Conservation (phyloP, 805 yeast genomes). For the Lipomyces starkeyi region DNA sequence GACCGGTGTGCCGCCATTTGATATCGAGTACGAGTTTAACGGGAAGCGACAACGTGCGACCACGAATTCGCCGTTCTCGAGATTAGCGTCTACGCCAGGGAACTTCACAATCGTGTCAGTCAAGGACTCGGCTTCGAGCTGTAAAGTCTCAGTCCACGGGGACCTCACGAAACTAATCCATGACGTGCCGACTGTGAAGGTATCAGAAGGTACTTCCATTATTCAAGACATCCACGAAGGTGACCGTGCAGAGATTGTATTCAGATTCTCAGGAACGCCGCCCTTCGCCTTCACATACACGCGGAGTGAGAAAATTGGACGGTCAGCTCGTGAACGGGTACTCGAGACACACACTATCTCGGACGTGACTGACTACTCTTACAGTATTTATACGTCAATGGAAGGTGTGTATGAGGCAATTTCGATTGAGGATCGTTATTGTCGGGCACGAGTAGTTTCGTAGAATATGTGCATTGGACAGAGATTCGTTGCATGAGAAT, state of each 20-base stretch:
- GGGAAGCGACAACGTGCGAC: constrained; percentile 63
- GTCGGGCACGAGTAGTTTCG: constrained; percentile 48
- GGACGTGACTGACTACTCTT: constrained; percentile 70
- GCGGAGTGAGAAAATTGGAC: constrained; percentile 61
- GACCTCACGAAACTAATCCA: constrained; percentile 54
- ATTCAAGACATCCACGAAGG: constrained; percentile 92
- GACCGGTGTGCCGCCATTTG: constrained; percentile 81
- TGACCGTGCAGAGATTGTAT: constrained; percentile 85
- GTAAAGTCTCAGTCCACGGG: constrained; percentile 51
- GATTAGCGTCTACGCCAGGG: constrained; percentile 88
- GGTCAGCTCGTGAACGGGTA: constrained; percentile 50
- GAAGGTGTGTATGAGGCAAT: constrained; percentile 96
- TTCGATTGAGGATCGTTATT: constrained; percentile 83
- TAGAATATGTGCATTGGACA: neutral
- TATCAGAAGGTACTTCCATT: constrained; percentile 75
- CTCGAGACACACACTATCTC: constrained; percentile 62
- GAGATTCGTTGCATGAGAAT: neutral
- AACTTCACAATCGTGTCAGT: constrained; percentile 66
- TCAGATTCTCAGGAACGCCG: constrained; percentile 83
- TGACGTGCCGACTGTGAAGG: constrained; percentile 78
- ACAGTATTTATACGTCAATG: constrained; percentile 74
- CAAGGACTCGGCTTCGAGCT: constrained; percentile 75
- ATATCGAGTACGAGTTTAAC: constrained; percentile 74
- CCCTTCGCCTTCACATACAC: constrained; percentile 89
- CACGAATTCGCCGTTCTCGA: constrained; percentile 56